These are phyloP conservation scores for Phaeodactylum tricornutum DNA, from an alignment of 108 stramenopile genomes.

Conservation along the genomic window DNA sequence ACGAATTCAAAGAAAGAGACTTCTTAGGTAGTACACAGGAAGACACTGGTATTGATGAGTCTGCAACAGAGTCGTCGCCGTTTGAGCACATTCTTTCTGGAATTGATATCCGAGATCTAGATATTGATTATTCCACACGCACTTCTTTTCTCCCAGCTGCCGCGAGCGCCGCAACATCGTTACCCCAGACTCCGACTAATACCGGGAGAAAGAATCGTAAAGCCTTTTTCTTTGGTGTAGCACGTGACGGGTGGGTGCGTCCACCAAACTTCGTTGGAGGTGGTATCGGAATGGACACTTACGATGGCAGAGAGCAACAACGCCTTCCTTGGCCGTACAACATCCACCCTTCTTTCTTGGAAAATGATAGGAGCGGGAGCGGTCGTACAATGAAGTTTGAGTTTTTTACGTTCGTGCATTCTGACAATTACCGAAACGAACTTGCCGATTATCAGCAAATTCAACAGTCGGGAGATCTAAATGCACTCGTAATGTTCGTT, in stretches of 20 bases:
- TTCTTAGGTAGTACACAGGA: neutral
- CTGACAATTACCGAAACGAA: constrained; percentile 48
- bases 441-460: constrained; percentile 25
- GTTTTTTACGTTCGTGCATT: constrained; percentile 61
- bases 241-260: constrained; percentile 35
- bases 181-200: constrained; percentile 7
- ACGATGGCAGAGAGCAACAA: constrained; percentile 14
- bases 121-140: constrained; percentile 47
- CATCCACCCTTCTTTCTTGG: neutral
- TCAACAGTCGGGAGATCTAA: constrained; percentile 45
- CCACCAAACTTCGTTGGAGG: constrained; percentile 71
- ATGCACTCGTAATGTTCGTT: constrained; percentile 64
- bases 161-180: constrained; percentile 7
- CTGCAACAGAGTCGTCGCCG: constrained; percentile 1
- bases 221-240: constrained; percentile 52
- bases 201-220: constrained; percentile 13
- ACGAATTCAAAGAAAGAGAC: constrained; percentile 25
- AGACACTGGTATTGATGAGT: neutral
- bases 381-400: no score
- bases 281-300: constrained; percentile 52
- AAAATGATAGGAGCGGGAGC: neutral
- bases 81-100: constrained; percentile 8
- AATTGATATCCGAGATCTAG: constrained; percentile 42
- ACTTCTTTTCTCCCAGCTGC: constrained; percentile 34
- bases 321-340: constrained; percentile 62